A percentile compares a stretch with the other conserved stretches of the same genome.
These are phyloP conservation scores for Phytophthora europaea DNA, from an alignment of 352 stramenopile species.

Conservation along the genomic window DNA sequence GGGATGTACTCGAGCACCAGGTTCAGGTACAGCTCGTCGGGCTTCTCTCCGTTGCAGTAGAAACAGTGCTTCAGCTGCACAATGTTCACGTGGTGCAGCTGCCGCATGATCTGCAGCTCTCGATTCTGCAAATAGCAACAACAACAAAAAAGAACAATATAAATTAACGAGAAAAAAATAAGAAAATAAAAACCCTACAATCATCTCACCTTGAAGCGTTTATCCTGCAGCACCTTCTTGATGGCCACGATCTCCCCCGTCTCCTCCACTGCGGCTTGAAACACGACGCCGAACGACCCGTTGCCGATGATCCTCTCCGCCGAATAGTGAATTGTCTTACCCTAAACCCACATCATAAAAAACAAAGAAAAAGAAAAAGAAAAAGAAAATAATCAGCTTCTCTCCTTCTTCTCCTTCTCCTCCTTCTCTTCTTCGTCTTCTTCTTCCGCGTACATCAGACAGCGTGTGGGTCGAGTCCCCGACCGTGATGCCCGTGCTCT, in stretches of 20 bases:
- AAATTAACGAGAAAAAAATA: conserved; percentile 8
- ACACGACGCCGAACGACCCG: conserved; percentile 99
- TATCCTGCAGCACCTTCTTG: conserved; percentile 99
- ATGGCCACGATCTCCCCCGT: conserved; percentile 99
- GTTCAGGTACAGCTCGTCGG: conserved; percentile 99
- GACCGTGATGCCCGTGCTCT: conserved; percentile 86
- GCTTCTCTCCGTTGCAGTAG: conserved; percentile 97
- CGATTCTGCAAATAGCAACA: conserved; percentile 89
- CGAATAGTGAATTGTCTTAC: conserved; percentile 96
- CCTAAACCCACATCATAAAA: conserved; percentile 39
- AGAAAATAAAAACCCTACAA: not conserved
- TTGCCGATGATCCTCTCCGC: conserved; percentile 99
- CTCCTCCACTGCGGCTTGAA: conserved; percentile 97
- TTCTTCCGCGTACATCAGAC: conserved; percentile 65
- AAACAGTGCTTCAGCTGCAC: conserved; percentile 99
- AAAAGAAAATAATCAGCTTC: conserved; percentile 4
- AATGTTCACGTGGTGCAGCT: conserved; percentile 99
- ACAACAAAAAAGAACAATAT: conserved; percentile 16
- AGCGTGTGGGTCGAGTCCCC: conserved; percentile 86
- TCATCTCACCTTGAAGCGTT: conserved; percentile 96
- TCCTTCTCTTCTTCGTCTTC: not conserved
- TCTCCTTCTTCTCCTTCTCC: not conserved
- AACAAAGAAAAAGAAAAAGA: conserved; percentile 20
- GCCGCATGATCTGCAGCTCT: conserved; percentile 99
- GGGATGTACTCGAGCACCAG: conserved; percentile 99